These are phyloP conservation scores for Flammula alnicola DNA, from an alignment of 1,284 basidiomycete species.

Conservation along the genomic window DNA sequence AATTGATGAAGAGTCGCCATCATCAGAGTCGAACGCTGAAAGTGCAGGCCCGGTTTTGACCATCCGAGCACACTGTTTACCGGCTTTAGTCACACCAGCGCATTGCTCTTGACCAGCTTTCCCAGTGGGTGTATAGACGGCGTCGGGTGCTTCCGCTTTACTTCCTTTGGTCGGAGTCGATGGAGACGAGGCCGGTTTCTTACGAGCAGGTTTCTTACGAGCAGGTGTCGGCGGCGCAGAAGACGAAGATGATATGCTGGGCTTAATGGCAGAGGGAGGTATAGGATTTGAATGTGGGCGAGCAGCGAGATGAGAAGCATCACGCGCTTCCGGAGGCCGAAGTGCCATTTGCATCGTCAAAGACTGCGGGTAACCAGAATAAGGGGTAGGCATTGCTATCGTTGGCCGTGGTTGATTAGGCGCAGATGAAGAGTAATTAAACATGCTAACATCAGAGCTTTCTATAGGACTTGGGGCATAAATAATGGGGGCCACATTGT, in stretches of 20 bases:
- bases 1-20: slow-evolving; percentile 38
- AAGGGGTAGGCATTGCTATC: slow-evolving; percentile 45
- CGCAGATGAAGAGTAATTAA: slow-evolving; percentile 7
- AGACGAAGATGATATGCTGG: slow-evolving; percentile 10
- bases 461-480: slow-evolving; percentile 10
- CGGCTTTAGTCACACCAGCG: slow-evolving; percentile 65
- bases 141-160: slow-evolving; percentile 14
- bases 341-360: slow-evolving; percentile 68
- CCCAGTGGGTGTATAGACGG: slow-evolving; percentile 5
- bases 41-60: slow-evolving; percentile 56
- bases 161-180: slow-evolving; percentile 20
- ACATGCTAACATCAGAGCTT: slow-evolving; percentile 11
- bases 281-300: slow-evolving; percentile 26
- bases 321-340: slow-evolving; percentile 22
- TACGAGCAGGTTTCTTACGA: slow-evolving; percentile 17
- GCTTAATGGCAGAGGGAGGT: slow-evolving; percentile 7
- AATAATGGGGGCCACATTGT: slow-evolving; percentile 6
- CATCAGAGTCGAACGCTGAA: slow-evolving; percentile 36
- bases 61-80: slow-evolving; percentile 63
- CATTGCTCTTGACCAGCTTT: slow-evolving; percentile 50
- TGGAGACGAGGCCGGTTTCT: slow-evolving; percentile 18
- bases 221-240: slow-evolving; percentile 25
- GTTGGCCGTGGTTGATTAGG: slow-evolving; percentile 17
- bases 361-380: slow-evolving; percentile 41
- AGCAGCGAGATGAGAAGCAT: not conserved